These are phyloP conservation scores for Prunus persica DNA, from an alignment of 306 rosid species.

Conservation along the genomic window Prunus_persica_NCBIv2 NC_034009.1:31059001-31059500, in stretches of 20 bases:
- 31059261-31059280: conserved; percentile 70
- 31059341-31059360: conserved; percentile 88
- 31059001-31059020: conserved; percentile 84
- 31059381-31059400: background rate
- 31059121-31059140: conserved; percentile 55
- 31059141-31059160: background rate
- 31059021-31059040: conserved; percentile 89
- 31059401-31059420: background rate
- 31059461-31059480: background rate
- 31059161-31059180: background rate
- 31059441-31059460: background rate
- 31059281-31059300: conserved; percentile 65
- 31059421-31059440: background rate
- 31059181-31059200: background rate
- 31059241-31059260: conserved; percentile 42
- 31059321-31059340: conserved; percentile 89
- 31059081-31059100: conserved; percentile 88
- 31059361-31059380: conserved; percentile 57
- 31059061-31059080: conserved; percentile 55
- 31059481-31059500: background rate
- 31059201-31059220: background rate
- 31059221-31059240: background rate
- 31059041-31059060: conserved; percentile 60
- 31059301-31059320: conserved; percentile 81
- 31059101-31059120: conserved; percentile 73